Evolutionary conservation across 2,329 filamentous ascomycete genomes (phyloP).

Genomic region (Paraconiothyrium sp.): DNA sequence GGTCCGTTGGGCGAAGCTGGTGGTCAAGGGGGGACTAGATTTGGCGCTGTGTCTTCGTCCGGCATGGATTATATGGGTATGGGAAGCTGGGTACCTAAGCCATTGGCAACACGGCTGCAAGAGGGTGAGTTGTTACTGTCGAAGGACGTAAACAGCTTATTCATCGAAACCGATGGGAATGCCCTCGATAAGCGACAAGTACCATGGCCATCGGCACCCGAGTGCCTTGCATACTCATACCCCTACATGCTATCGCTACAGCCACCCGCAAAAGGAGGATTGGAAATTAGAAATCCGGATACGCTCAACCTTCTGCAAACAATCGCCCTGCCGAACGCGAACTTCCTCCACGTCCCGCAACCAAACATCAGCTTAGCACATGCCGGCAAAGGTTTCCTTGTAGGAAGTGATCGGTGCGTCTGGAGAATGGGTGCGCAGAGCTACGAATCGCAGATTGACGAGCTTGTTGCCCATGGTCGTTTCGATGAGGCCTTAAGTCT

Average conservation of each 20-base stretch:
- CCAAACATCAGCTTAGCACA: slow-evolving; percentile 94
- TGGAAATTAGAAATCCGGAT: slow-evolving; percentile 93
- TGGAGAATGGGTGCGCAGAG: slow-evolving; percentile 96
- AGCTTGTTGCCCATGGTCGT: slow-evolving; percentile 75
- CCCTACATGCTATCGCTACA: slow-evolving; percentile 92
- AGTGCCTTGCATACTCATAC: slow-evolving; percentile 94
- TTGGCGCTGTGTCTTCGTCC: slow-evolving; percentile 82
- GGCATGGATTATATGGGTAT: slow-evolving; percentile 98
- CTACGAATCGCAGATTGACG: slow-evolving; percentile 88
- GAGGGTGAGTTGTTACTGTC: slow-evolving; percentile 90
- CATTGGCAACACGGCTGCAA: slow-evolving; percentile 81
- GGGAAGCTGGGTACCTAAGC: slow-evolving; percentile 89
- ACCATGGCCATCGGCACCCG: slow-evolving; percentile 89
- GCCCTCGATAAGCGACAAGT: slow-evolving; percentile 85
- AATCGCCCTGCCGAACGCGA: slow-evolving; percentile 81
- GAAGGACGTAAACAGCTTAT: slow-evolving; percentile 96
- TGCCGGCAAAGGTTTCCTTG: slow-evolving; percentile 93
- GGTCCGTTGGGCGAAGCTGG: slow-evolving; percentile 74
- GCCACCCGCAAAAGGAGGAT: slow-evolving; percentile 78
- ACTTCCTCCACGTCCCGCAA: slow-evolving; percentile 87
- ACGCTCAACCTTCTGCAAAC: slow-evolving; percentile 90
- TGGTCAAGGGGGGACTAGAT: slow-evolving; percentile 73
- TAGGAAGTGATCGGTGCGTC: slow-evolving; percentile 87
- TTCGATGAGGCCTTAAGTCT: slow-evolving; percentile 95
- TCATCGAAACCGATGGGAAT: slow-evolving; percentile 85